phyloP scores from a whole-genome alignment of 176 grass and related monocot species.

The Ampelocalamus luodianensis region DNA sequence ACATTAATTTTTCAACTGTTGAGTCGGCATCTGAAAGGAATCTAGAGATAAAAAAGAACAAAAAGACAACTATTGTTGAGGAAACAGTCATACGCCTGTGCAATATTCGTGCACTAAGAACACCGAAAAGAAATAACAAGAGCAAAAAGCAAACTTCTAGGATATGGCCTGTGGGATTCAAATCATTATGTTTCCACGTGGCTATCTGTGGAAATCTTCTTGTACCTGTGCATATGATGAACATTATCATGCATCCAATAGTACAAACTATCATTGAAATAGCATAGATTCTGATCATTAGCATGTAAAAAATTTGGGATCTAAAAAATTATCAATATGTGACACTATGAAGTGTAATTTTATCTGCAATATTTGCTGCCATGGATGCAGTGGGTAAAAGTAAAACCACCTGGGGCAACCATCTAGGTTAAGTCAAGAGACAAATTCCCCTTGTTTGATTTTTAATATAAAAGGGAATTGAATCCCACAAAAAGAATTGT shows the following conservation, averaged over 20 bases:
- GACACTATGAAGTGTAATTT: neutral
- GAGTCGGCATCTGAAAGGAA: conserved; percentile 24
- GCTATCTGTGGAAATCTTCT: conserved; percentile 6
- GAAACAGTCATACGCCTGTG: neutral
- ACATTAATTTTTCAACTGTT: neutral
- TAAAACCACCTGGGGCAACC: neutral
- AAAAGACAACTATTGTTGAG: neutral
- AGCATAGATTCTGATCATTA: conserved; percentile 9
- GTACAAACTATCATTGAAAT: neutral
- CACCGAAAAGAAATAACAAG: neutral
- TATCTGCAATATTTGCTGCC: neutral
- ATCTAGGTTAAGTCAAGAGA: neutral
- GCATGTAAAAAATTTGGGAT: neutral
- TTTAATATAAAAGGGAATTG: neutral
- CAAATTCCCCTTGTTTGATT: neutral
- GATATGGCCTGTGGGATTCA: neutral
- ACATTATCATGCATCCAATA: neutral
- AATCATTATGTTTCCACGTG: neutral
- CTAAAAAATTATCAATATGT: neutral
- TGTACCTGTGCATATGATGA: conserved; percentile 14
- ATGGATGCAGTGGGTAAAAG: conserved; percentile 19
- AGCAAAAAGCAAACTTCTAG: conserved; percentile 5
- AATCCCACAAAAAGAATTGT: neutral
- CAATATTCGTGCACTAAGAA: neutral
- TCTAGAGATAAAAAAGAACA: neutral